Evolutionary conservation across 768 basidiomycete species (phyloP).

Genomic region (Pilatotrama ljubarskyi): DNA sequence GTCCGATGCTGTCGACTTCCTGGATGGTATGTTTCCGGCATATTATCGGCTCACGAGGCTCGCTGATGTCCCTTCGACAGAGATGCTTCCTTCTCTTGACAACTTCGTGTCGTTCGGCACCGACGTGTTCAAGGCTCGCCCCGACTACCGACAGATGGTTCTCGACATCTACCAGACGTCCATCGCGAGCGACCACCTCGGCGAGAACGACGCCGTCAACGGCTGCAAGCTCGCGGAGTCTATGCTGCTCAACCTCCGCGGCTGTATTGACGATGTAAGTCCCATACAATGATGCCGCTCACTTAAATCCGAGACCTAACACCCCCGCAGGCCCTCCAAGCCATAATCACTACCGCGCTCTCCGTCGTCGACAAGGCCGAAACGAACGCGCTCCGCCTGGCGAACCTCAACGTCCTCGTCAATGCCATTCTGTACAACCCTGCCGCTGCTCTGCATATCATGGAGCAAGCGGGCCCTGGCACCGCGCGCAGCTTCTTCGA

Average conservation of each 20-base stretch:
- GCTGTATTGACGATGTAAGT: conserved; percentile 75
- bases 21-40: conserved; percentile 60
- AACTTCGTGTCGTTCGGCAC: conserved; percentile 86
- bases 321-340: conserved; percentile 54
- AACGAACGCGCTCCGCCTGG: conserved; percentile 65
- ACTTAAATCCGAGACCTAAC: not conserved
- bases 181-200: conserved; percentile 68
- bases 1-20: conserved; percentile 79
- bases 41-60: not conserved
- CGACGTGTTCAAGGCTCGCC: conserved; percentile 68
- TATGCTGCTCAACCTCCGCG: conserved; percentile 75
- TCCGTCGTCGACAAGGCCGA: conserved; percentile 58
- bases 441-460: conserved; percentile 68
- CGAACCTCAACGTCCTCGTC: conserved; percentile 81
- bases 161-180: conserved; percentile 82
- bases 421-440: conserved; percentile 86
- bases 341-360: conserved; percentile 63
- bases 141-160: conserved; percentile 77
- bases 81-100: conserved; percentile 86
- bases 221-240: conserved; percentile 87
- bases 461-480: conserved; percentile 63
- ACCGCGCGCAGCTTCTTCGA: conserved; percentile 77
- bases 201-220: conserved; percentile 81
- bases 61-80: conserved; percentile 33
- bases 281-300: conserved; percentile 6